phyloP scores from a whole-genome alignment of 495 filamentous ascomycete species.

The Penicillium subrubescens region DNA sequence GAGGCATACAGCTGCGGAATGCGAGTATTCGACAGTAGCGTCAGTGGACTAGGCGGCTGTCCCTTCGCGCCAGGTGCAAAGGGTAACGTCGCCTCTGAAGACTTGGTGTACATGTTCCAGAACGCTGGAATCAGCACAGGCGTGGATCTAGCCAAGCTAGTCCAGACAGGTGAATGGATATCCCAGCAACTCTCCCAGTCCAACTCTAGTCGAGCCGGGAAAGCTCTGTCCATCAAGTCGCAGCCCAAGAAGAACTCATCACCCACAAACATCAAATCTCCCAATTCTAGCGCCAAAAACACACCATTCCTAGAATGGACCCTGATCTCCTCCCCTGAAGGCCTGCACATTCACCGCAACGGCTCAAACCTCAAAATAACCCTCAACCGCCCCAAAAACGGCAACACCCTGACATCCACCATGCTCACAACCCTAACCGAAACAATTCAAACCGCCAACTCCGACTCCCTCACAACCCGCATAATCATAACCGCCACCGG shows the following conservation, averaged over 20 bases:
- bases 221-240: slow-evolving; percentile 26
- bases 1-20: slow-evolving; percentile 44
- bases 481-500: slow-evolving; percentile 38
- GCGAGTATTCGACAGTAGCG: slow-evolving; percentile 46
- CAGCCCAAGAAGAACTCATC: neutral
- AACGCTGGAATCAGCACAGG: slow-evolving; percentile 42
- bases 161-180: slow-evolving; percentile 42
- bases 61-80: slow-evolving; percentile 51
- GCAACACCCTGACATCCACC: slow-evolving; percentile 34
- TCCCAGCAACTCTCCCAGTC: slow-evolving; percentile 28
- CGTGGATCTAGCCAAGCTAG: slow-evolving; percentile 36
- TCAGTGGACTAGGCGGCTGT: slow-evolving; percentile 49
- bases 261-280: neutral
- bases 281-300: neutral
- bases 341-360: slow-evolving; percentile 23
- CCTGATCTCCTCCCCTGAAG: slow-evolving; percentile 14
- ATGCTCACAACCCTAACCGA: slow-evolving; percentile 33
- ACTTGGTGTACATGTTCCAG: slow-evolving; percentile 46
- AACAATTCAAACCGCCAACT: slow-evolving; percentile 21
- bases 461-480: slow-evolving; percentile 27
- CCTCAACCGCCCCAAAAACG: slow-evolving; percentile 37
- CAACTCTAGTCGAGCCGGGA: slow-evolving; percentile 37
- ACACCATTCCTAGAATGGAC: slow-evolving; percentile 17
- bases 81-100: slow-evolving; percentile 48
- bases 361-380: slow-evolving; percentile 34